A percentile compares a stretch with the other conserved stretches of the same genome.
These are phyloP conservation scores for Fusarium newnesense DNA, from an alignment of 2,329 filamentous ascomycete species.

Conservation along the genomic window DNA sequence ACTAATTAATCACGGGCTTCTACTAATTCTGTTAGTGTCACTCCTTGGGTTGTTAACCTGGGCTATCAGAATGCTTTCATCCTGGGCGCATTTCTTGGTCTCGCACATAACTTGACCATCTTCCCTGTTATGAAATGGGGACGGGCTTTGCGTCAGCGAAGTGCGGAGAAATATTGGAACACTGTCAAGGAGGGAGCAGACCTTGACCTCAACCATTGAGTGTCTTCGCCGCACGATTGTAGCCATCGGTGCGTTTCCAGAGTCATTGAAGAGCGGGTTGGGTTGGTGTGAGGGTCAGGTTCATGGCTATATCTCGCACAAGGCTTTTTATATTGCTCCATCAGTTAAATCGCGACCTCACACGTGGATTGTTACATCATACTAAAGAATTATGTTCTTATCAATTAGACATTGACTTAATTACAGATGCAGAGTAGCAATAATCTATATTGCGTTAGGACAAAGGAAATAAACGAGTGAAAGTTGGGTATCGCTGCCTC, in stretches of 20 bases:
- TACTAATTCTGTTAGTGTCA: neutral
- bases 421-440: no score
- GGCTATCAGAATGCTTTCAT: neutral
- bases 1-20: accelerated
- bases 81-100: neutral
- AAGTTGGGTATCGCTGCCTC: neutral
- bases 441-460: neutral
- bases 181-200: neutral
- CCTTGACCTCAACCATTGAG: neutral
- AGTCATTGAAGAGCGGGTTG: neutral
- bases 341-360: no score
- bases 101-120: neutral
- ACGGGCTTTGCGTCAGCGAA: neutral
- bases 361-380: no score
- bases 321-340: no score
- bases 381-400: no score
- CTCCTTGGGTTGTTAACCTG: neutral
- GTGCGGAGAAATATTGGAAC: neutral
- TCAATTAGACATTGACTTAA: no score
- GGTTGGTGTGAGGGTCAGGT: no score
- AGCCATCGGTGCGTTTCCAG: no score
- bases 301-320: no score
- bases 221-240: accelerated
- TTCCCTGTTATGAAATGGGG: neutral
- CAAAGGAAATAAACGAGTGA: neutral